Evolutionary conservation across 2,329 filamentous ascomycete genomes (phyloP).

Genomic region (Nectriaceae sp.): DNA sequence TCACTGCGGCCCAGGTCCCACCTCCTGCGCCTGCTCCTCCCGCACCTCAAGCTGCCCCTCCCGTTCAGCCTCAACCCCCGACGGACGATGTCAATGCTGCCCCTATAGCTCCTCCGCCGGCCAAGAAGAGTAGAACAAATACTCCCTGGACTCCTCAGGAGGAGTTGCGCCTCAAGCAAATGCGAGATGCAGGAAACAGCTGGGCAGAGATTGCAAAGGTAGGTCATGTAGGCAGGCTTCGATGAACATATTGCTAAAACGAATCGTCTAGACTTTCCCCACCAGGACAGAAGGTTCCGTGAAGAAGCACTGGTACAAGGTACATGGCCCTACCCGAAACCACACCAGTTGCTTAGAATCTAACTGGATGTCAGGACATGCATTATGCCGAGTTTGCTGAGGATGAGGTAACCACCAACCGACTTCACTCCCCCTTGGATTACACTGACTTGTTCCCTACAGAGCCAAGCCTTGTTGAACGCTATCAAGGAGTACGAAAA

Average conservation of each 20-base stretch:
- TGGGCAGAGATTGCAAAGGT: constrained; percentile 99
- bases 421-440: too few relatives aligned
- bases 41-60: constrained; percentile 31
- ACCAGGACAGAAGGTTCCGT: constrained; percentile 94
- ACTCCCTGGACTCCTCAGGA: constrained; percentile 97
- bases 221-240: constrained; percentile 45
- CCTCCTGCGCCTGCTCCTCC: constrained; percentile 32
- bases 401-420: constrained; percentile 75
- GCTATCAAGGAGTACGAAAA: constrained; percentile 99
- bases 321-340: constrained; percentile 38
- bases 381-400: constrained; percentile 98
- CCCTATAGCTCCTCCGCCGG: constrained; percentile 50
- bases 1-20: constrained; percentile 35
- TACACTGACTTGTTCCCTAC: too few relatives aligned
- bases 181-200: constrained; percentile 89
- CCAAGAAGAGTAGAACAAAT: constrained; percentile 96
- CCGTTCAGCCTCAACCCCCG: constrained; percentile 31
- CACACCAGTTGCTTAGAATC: background rate
- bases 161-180: constrained; percentile 87
- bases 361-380: constrained; percentile 71
- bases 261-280: constrained; percentile 72
- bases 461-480: constrained; percentile 79
- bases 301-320: constrained; percentile 99
- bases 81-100: constrained; percentile 34
- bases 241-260: background rate